Conservation (phyloP, 805 yeast genomes). For the Ogataea minuta region DNA sequence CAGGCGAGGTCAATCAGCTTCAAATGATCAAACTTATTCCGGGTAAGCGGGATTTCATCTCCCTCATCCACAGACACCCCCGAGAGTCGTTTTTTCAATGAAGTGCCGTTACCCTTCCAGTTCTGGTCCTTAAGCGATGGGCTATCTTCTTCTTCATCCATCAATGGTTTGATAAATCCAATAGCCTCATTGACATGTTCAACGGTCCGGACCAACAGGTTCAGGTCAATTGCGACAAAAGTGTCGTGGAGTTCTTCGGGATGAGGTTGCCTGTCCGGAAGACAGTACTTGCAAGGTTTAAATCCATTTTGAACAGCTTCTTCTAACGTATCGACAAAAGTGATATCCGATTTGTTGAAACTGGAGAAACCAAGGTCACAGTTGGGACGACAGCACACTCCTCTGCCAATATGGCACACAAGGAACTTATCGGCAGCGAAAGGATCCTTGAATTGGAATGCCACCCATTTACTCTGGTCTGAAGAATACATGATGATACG, state of each 20-base stretch:
- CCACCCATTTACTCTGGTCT: slow-evolving; percentile 54
- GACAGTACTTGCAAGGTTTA: slow-evolving; percentile 53
- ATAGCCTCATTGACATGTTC: slow-evolving; percentile 52
- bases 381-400: slow-evolving; percentile 63
- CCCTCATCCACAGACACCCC: slow-evolving; percentile 21
- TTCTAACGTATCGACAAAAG: slow-evolving; percentile 40
- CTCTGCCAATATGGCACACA: slow-evolving; percentile 45
- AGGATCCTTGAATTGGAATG: slow-evolving; percentile 65
- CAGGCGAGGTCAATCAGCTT: slow-evolving; percentile 75
- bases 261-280: slow-evolving; percentile 39
- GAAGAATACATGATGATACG: slow-evolving; percentile 35
- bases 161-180: slow-evolving; percentile 54
- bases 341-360: slow-evolving; percentile 44
- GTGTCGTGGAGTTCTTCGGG: slow-evolving; percentile 18
- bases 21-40: slow-evolving; percentile 67
- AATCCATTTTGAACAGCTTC: slow-evolving; percentile 48
- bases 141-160: slow-evolving; percentile 44
- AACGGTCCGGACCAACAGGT: slow-evolving; percentile 48
- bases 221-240: slow-evolving; percentile 44
- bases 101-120: slow-evolving; percentile 13
- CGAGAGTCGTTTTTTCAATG: slow-evolving; percentile 20
- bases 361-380: slow-evolving; percentile 50
- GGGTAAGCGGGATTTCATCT: slow-evolving; percentile 37
- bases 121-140: slow-evolving; percentile 25
- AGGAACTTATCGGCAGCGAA: slow-evolving; percentile 58